Base-by-base conservation (phyloP, 2,329 filamentous ascomycete genomes). In the Epichloe bromicola region DNA sequence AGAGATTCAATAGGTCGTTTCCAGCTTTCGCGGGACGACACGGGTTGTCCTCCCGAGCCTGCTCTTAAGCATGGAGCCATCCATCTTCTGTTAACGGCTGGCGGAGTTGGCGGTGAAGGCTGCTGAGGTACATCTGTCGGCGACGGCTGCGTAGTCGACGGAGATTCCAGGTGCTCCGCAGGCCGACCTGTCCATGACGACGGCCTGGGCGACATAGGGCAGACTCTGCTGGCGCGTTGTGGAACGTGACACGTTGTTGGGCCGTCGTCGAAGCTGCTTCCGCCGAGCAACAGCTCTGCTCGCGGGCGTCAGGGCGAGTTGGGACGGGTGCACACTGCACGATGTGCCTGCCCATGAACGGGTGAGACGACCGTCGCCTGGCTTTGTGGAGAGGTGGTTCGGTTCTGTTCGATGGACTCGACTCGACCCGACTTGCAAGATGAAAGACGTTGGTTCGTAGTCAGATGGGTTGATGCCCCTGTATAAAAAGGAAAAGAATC, bases 1-100 rank as follows among this genome's bases (percentile, higher is more conserved):
- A 48, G 45, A 20, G 43, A 46, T 39, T 46, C 46, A 15, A 52
- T 41, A 45, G 55, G 54, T 44, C 44, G 50, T 50, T 56, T 56
- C 49, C 42, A 38, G 23, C 36, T 40, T 17, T 44, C 40, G 15
- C 5, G 30, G 15, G 19, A 20, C 19, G 26, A 34, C 6, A 10
- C 5, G 14, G 17, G 6, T n/a, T 20, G 26, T 12, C 11, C 7
- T 20, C 20, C 8, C 19, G 20, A 26, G 12, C 33, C 19, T 15
- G 30, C 4, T n/a, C 6, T 19, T 8, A 23, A 26, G 33, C 34
- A 14, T 14, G 41, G 26, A 33, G 19, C 4, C 14, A 41, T 20
- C 36, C 17, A 46, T 20, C 8, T n/a, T 23, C 12, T 41, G 2
- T 20, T 7, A 15, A 19, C 12, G 48, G 19, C n/a, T 26, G 23